Conservation (phyloP, 2,329 filamentous ascomycete species). For the Calonectria hawksworthii region DNA sequence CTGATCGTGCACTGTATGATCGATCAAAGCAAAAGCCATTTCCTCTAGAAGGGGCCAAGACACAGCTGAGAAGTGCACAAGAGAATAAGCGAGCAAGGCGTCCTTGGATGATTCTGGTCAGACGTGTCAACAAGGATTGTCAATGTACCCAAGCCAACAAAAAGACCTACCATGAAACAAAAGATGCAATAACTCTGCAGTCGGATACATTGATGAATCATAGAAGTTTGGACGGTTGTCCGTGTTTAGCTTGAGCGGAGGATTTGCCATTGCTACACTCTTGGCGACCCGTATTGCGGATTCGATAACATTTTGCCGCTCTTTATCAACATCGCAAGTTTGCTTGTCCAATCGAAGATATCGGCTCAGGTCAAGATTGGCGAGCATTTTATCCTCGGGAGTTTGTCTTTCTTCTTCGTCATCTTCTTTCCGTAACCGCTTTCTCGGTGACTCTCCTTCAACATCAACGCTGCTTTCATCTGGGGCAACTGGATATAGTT, state of each 20-base stretch:
- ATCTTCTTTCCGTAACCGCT: not conserved
- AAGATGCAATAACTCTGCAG: conserved; percentile 1
- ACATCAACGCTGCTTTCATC: not conserved
- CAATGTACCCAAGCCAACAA: not conserved
- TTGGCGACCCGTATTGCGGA: conserved; percentile 10
- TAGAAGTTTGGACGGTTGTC: conserved; percentile 3
- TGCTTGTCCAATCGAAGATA: conserved; percentile 7
- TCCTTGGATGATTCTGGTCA: not conserved
- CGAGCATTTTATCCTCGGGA: conserved; percentile 14
- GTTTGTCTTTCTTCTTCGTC: not conserved
- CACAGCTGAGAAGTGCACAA: conserved; percentile 2
- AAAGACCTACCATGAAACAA: not conserved
- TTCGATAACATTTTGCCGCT: conserved; percentile 7
- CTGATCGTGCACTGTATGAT: too few species aligned
- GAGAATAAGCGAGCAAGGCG: not conserved
- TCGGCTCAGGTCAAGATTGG: conserved; percentile 4
- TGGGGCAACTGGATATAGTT: not conserved
- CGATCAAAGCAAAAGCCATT: conserved; percentile 9
- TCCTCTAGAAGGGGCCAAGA: not conserved
- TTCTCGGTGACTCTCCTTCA: not conserved
- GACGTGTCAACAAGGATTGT: not conserved
- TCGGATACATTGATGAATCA: conserved; percentile 4
- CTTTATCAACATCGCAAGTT: conserved; percentile 1
- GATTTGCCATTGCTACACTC: conserved; percentile 1
- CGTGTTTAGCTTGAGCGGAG: not conserved